Evolutionary conservation across 2,329 filamentous ascomycete species (phyloP), one percentile per base, ranked within the genome.

Genomic region (Sclerotinia sclerotiorum): DNA sequence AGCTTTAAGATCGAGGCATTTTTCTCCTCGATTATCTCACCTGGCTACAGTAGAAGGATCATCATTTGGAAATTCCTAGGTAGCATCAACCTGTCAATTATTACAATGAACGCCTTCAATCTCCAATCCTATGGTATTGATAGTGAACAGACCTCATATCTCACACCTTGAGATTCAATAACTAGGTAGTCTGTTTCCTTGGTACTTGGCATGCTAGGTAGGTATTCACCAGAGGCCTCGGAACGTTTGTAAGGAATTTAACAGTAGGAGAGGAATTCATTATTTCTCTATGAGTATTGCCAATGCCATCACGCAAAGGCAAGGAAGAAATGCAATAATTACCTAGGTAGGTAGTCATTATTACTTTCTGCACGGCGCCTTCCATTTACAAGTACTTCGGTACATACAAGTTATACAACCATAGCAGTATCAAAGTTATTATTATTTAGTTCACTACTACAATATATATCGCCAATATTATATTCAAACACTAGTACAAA

Each of bases 91-190:
- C 10, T 13, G 19, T 24, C 49, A 27, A 29, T 49, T 3, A n/a
- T 24, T n/a, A 17, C 13, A 42, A 42, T 17, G 39, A 42, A 42
- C 15, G 10, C 24, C 24, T 52, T n/a, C 49, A 52, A 17, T 29
- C 24, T 29, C 29, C 54, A n/a, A n/a, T 56, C 52, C 19, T 4
- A 42, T 42, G 39, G 39, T 42, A 42, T 42, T 15, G 39, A 42
- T 15, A 21, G 29, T 29, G 17, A 27, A 29, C 27, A 56, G 54
- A 21, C 32, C n/a, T n/a, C 54, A 35, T 17, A 15, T 42, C 39
- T 42, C 39, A 55, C 32, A 55, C 39, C 54, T 56, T 24, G 54
- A 56, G 54, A 56, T 56, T 39, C 54, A 35, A 56, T 35, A 5
- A 2, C 54, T 56, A 17, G 54, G n/a, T 11, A 32, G 27, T 29